These are phyloP conservation scores for Oleoguttula mirabilis DNA, from an alignment of 495 filamentous ascomycete species.

Conservation along the genomic window DNA sequence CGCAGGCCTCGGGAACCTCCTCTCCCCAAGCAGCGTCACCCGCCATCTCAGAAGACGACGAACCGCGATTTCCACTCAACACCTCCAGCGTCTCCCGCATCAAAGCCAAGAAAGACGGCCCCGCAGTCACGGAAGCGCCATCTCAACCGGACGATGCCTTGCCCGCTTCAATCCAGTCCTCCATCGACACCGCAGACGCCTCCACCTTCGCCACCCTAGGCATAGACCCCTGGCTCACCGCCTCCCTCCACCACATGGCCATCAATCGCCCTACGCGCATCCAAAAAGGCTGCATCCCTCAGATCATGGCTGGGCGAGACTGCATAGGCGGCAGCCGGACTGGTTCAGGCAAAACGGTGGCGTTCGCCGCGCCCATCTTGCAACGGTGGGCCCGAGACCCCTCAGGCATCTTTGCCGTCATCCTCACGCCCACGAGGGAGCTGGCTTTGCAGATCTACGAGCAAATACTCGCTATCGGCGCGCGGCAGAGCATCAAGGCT, in stretches of 20 bases:
- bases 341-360: constrained; percentile 97
- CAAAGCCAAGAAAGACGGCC: constrained; percentile 4
- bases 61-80: no score
- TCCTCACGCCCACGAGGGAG: constrained; percentile 86
- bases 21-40: neutral
- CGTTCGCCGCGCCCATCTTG: constrained; percentile 85
- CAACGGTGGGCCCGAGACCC: constrained; percentile 91
- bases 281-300: constrained; percentile 81
- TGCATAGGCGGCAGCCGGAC: constrained; percentile 91
- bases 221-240: constrained; percentile 80
- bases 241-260: constrained; percentile 71
- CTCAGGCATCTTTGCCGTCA: constrained; percentile 73
- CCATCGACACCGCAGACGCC: constrained; percentile 25
- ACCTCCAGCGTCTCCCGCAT: constrained; percentile 16
- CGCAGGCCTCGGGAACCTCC: neutral
- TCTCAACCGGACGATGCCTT: neutral
- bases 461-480: constrained; percentile 82
- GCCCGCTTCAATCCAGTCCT: constrained; percentile 2
- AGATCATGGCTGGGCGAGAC: constrained; percentile 78
- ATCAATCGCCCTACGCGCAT: constrained; percentile 84
- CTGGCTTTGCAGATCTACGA: constrained; percentile 92
- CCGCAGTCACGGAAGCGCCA: neutral
- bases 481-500: constrained; percentile 72
- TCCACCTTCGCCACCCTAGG: constrained; percentile 63
- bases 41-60: constrained; percentile 5